Evolutionary conservation across 176 grass and related monocot genomes (phyloP).

Genomic region (Oryza punctata): DNA sequence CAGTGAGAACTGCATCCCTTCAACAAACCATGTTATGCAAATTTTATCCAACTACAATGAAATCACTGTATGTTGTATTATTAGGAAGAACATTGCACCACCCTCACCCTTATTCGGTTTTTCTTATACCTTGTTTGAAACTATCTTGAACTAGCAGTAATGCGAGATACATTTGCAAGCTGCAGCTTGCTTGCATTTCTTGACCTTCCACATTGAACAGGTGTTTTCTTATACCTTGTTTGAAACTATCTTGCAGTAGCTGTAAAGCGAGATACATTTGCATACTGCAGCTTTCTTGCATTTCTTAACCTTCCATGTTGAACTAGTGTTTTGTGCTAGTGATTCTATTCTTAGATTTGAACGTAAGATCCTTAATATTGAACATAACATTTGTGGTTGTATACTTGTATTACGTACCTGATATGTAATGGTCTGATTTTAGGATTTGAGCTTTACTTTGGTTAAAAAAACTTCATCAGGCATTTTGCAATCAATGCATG

Average conservation of each 20-base stretch:
- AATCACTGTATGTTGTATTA: background rate
- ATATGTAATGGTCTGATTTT: constrained; percentile 22
- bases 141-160: background rate
- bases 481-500: constrained; percentile 97
- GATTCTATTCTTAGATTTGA: background rate
- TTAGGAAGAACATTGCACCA: background rate
- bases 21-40: background rate
- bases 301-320: constrained; percentile 12
- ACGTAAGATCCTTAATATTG: constrained; percentile 15
- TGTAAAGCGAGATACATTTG: constrained; percentile 4
- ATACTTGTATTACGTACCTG: background rate
- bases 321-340: background rate
- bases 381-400: background rate
- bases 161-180: background rate
- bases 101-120: background rate
- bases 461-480: constrained; percentile 49
- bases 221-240: background rate
- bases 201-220: background rate
- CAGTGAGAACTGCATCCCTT: constrained; percentile 62
- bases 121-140: background rate
- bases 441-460: constrained; percentile 29
- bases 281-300: constrained; percentile 7
- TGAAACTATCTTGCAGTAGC: background rate
- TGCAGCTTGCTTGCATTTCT: constrained; percentile 23
- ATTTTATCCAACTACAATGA: constrained; percentile 5